A percentile compares a stretch with the other conserved stretches of the same genome.
These are phyloP conservation scores for Catharanthus roseus DNA, from an alignment of 257 asterid species.

Conservation along the genomic window DNA sequence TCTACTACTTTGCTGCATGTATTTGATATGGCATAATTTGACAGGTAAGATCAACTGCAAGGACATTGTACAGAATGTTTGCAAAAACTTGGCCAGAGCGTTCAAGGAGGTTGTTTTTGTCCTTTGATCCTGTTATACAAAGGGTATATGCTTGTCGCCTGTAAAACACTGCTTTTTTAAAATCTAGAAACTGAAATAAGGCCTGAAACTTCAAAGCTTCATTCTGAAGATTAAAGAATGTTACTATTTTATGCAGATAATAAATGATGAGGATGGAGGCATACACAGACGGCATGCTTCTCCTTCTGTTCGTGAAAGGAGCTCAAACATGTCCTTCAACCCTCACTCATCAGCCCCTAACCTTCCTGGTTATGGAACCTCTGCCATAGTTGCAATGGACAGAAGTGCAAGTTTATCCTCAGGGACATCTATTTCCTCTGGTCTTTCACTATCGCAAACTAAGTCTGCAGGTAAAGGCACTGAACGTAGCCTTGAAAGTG, in stretches of 20 bases:
- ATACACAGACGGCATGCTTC: constrained; percentile 93
- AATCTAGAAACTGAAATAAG: background rate
- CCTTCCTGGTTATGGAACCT: constrained; percentile 91
- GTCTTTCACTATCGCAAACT: constrained; percentile 66
- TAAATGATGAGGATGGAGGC: constrained; percentile 96
- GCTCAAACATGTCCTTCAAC: constrained; percentile 49
- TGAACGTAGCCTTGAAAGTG: constrained; percentile 96
- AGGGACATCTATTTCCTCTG: constrained; percentile 63
- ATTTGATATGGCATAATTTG: constrained; percentile 18
- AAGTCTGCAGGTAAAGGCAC: constrained; percentile 58
- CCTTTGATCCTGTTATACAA: constrained; percentile 92
- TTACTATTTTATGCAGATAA: constrained; percentile 39
- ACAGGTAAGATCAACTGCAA: constrained; percentile 96
- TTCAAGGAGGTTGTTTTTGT: constrained; percentile 75
- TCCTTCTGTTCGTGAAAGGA: constrained; percentile 91
- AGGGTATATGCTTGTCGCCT: constrained; percentile 51
- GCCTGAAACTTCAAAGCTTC: background rate
- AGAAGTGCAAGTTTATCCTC: constrained; percentile 71
- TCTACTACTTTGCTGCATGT: constrained; percentile 10
- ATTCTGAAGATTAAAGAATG: background rate
- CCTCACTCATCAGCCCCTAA: constrained; percentile 65
- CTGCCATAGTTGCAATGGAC: constrained; percentile 97
- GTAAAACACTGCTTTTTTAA: background rate
- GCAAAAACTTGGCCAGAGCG: constrained; percentile 99
- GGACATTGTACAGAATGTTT: constrained; percentile 92